Base-by-base conservation (phyloP, 2,329 filamentous ascomycete species). In the Geosmithia morbida region DNA sequence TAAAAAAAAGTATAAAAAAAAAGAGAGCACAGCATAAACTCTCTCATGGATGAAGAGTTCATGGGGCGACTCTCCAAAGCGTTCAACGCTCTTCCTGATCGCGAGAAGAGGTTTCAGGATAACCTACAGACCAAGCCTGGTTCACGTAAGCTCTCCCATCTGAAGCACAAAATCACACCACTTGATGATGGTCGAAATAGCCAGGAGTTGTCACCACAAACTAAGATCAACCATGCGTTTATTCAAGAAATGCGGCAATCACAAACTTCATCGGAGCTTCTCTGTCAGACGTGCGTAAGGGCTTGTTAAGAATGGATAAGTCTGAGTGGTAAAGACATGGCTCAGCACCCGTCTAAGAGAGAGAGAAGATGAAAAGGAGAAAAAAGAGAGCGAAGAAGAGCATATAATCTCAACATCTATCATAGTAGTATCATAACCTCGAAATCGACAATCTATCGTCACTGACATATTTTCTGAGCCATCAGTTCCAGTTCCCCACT, bases 41-140 rank as follows among this genome's bases (percentile, higher is more conserved):
- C 17, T 7, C 19, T 16, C 14, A 43, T 48, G 17, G 50, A 49
- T 2, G 29, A 51, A 26, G 39, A 49, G 13, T 50, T 44, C 40
- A 37, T 50, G 40, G 41, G 44, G 11, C 42, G 41, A 44, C 50
- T 51, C 5, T 45, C 48, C 5, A 43, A 47, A 45, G 50, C 50
- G 40, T 46, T 51, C 30, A 19, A 41, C 7, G 45, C 44, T 6
- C 39, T 51, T 4, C 44, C 48, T n/a, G 50, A 51, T 41, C 48
- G 48, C 17, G 48, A 49, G 3, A 13, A 16, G 33, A 16, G 13
- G 33, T 11, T 11, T 11, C 33, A 37, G 33, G 33, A 11, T 16
- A 37, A 11, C 33, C 11, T 11, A 3, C 33, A 37, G 33, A 16
- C 33, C 11, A 6, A 16, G 14, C 13, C 33, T 37, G 33, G 33